phyloP scores from a whole-genome alignment of 768 basidiomycete species.

The Thelephora aurantiotincta region DNA sequence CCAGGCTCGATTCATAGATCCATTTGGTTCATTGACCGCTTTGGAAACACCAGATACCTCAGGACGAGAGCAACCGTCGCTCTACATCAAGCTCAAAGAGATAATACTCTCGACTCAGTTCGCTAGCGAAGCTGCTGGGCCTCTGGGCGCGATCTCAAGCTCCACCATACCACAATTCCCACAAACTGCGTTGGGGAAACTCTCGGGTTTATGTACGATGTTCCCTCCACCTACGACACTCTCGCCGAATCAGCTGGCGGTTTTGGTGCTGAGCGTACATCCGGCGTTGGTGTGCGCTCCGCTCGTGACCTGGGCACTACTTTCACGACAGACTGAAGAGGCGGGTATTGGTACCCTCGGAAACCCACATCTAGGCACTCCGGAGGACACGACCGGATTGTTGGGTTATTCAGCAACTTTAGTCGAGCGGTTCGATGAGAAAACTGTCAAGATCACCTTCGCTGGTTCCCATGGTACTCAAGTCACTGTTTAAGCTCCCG shows the following conservation, averaged over 20 bases:
- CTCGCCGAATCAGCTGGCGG: conserved; percentile 33
- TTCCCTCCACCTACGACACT: conserved; percentile 34
- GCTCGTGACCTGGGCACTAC: conserved; percentile 48
- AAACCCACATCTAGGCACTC: conserved; percentile 27
- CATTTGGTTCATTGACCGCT: conserved; percentile 35
- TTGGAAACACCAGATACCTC: conserved; percentile 12
- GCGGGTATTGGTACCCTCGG: conserved; percentile 39
- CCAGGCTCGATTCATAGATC: conserved; percentile 54
- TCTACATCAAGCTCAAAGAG: conserved; percentile 34
- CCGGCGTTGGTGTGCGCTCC: conserved; percentile 40
- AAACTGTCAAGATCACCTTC: conserved; percentile 31
- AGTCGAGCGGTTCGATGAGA: conserved; percentile 27
- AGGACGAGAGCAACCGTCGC: conserved; percentile 5
- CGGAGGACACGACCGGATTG: conserved; percentile 29
- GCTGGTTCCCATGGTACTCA: conserved; percentile 15
- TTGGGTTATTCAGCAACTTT: conserved; percentile 34
- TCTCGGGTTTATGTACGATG: conserved; percentile 25
- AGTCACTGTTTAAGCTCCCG: conserved; percentile 28
- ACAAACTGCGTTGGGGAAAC: conserved; percentile 44
- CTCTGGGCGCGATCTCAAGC: conserved; percentile 38
- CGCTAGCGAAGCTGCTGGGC: conserved; percentile 41
- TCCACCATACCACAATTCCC: conserved; percentile 47
- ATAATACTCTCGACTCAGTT: conserved; percentile 49
- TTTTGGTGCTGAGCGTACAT: conserved; percentile 43
- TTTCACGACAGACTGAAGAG: conserved; percentile 40